These are phyloP conservation scores for Suhomyces wounanorum DNA, from an alignment of 1,139 yeast genomes.

Conservation along the genomic window DNA sequence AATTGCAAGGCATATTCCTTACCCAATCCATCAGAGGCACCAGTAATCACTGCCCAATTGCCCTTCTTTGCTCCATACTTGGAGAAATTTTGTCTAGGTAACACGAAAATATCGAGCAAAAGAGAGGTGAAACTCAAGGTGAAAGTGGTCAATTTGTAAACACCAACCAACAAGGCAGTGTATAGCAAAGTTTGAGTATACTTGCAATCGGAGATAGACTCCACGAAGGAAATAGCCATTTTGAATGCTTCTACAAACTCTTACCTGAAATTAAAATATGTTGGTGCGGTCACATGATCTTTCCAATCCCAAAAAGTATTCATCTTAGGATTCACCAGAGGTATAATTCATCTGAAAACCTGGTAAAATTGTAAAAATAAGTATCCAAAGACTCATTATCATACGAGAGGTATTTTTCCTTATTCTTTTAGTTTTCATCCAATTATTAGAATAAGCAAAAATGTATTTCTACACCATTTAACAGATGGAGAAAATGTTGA, in stretches of 20 bases:
- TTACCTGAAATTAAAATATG: background rate
- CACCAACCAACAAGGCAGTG: constrained; percentile 52
- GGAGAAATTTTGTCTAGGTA: constrained; percentile 62
- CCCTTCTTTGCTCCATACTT: constrained; percentile 70
- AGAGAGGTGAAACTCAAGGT: constrained; percentile 44
- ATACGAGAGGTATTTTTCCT: too few relatives aligned
- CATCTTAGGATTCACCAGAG: too few relatives aligned
- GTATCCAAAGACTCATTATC: too few relatives aligned
- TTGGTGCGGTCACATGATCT: background rate
- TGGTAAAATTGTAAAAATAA: too few relatives aligned
- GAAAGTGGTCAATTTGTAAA: constrained; percentile 45
- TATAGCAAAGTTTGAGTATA: constrained; percentile 29
- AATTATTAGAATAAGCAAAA: too few relatives aligned
- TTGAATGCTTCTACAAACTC: background rate
- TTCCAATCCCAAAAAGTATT: background rate
- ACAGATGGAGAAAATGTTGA: too few relatives aligned
- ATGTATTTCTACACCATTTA: too few relatives aligned
- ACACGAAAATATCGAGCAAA: constrained; percentile 57
- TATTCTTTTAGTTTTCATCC: too few relatives aligned
- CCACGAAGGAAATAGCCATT: constrained; percentile 7
- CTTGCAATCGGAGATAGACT: constrained; percentile 19
- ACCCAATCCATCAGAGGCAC: constrained; percentile 98
- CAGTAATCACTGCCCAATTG: constrained; percentile 91
- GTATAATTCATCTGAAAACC: too few relatives aligned
- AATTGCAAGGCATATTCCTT: constrained; percentile 85